phyloP scores from a whole-genome alignment of 371 early-diverging fungal species.

The Mycotypha africana region DNA sequence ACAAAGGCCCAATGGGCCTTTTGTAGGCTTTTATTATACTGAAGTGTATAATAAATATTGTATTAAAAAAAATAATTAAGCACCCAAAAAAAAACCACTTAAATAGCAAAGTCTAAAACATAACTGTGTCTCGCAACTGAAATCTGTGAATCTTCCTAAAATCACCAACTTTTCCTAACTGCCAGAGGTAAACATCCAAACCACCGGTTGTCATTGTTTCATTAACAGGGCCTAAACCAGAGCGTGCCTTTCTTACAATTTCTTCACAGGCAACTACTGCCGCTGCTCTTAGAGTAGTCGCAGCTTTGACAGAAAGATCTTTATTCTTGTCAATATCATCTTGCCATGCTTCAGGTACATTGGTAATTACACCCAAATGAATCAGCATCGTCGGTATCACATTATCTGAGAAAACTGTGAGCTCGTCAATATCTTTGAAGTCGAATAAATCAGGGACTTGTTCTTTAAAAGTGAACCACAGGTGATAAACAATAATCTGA shows the following conservation, averaged over 20 bases:
- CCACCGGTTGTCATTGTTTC: conserved; percentile 49
- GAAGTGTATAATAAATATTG: no score
- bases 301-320: conserved; percentile 45
- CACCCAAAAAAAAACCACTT: no score
- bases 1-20: no score
- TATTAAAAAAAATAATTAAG: no score
- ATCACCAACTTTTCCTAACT: conserved; percentile 63
- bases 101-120: conserved; percentile 51
- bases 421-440: conserved; percentile 54
- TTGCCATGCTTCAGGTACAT: conserved; percentile 46
- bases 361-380: conserved; percentile 49
- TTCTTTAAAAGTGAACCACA: conserved; percentile 39
- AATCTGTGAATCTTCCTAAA: conserved; percentile 57
- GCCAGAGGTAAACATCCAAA: conserved; percentile 67
- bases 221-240: conserved; percentile 9
- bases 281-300: conserved; percentile 63
- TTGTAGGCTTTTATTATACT: no score
- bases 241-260: conserved; percentile 39
- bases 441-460: conserved; percentile 48
- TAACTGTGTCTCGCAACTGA: conserved; percentile 60
- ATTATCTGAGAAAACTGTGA: conserved; percentile 73
- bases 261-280: conserved; percentile 62
- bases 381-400: conserved; percentile 66
- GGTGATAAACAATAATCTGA: conserved; percentile 57
- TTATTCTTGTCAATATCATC: conserved; percentile 42